Conservation (phyloP, 2,329 filamentous ascomycete species). For the Beauveria bassiana region DNA sequence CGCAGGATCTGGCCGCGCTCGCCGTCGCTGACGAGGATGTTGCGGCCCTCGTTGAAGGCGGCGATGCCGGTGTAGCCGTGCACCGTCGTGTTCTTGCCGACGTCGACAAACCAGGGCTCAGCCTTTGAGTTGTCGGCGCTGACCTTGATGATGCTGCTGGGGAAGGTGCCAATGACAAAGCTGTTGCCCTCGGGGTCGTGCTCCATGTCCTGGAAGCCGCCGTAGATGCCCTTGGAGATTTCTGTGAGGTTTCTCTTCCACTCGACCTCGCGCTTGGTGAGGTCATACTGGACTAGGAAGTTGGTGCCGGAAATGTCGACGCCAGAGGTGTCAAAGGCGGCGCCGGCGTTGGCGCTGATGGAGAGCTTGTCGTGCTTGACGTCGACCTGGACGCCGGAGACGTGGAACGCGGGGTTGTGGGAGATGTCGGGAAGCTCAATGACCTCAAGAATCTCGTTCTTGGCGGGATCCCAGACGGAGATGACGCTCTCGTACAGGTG, state of each 20-base stretch:
- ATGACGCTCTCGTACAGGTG: background rate
- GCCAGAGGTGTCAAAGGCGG: conserved; percentile 27
- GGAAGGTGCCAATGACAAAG: conserved; percentile 30
- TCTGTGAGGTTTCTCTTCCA: conserved; percentile 28
- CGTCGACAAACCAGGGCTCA: conserved; percentile 23
- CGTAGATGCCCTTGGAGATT: conserved; percentile 22
- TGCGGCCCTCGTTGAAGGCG: conserved; percentile 7
- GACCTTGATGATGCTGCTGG: conserved; percentile 28
- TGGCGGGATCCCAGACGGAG: background rate
- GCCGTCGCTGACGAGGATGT: conserved; percentile 25
- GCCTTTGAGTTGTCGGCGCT: conserved; percentile 21
- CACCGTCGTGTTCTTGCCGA: conserved; percentile 17
- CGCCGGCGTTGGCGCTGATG: conserved; percentile 27
- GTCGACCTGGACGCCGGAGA: conserved; percentile 30
- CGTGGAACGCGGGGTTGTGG: conserved; percentile 6
- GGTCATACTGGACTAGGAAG: conserved; percentile 28
- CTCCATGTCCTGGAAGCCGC: conserved; percentile 33
- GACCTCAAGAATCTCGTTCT: conserved; percentile 14
- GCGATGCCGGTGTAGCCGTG: background rate
- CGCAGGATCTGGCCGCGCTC: conserved; percentile 25
- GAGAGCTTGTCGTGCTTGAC: conserved; percentile 22
- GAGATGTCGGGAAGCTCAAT: conserved; percentile 24
- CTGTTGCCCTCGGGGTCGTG: conserved; percentile 27
- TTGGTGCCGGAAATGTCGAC: conserved; percentile 28
- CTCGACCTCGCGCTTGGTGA: conserved; percentile 17